Conservation (phyloP, 495 filamentous ascomycete species). For the Aspergillus sclerotiicarbonarius region DNA sequence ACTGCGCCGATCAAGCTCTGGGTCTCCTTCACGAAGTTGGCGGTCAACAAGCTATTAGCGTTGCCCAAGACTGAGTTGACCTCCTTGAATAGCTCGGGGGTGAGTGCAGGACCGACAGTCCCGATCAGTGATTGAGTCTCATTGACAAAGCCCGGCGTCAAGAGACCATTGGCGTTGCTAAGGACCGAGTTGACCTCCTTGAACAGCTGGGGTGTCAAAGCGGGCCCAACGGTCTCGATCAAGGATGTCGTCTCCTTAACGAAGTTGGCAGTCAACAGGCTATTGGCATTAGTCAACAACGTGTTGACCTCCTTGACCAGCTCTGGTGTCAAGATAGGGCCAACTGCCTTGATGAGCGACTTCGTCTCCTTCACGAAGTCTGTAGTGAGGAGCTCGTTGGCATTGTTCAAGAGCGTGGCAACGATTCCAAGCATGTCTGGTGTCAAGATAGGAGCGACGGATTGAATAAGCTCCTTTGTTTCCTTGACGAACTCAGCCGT, state of each 20-base stretch:
- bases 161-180: conserved; percentile 33
- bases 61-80: conserved; percentile 29
- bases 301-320: conserved; percentile 30
- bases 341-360: conserved; percentile 31
- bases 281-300: conserved; percentile 37
- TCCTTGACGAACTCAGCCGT: conserved; percentile 42
- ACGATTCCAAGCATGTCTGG: background rate
- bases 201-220: conserved; percentile 31
- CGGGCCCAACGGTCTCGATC: conserved; percentile 37
- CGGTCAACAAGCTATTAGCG: conserved; percentile 32
- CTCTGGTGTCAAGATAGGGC: conserved; percentile 33
- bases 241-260: conserved; percentile 22
- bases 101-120: conserved; percentile 24
- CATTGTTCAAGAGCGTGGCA: conserved; percentile 17
- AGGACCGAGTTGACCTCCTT: conserved; percentile 37
- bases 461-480: conserved; percentile 35
- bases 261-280: conserved; percentile 32
- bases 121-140: conserved; percentile 37
- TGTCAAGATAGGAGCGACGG: conserved; percentile 24
- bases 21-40: conserved; percentile 37
- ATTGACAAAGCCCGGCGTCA: conserved; percentile 37
- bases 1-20: conserved; percentile 37
- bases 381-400: conserved; percentile 37
- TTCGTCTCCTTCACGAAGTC: conserved; percentile 45
- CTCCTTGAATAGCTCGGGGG: conserved; percentile 26